A percentile compares a stretch with the other conserved stretches of the same genome.
These are phyloP conservation scores for Leucocoprinus gongylophorus DNA, from an alignment of 1,284 basidiomycete genomes.

Conservation along the genomic window DNA sequence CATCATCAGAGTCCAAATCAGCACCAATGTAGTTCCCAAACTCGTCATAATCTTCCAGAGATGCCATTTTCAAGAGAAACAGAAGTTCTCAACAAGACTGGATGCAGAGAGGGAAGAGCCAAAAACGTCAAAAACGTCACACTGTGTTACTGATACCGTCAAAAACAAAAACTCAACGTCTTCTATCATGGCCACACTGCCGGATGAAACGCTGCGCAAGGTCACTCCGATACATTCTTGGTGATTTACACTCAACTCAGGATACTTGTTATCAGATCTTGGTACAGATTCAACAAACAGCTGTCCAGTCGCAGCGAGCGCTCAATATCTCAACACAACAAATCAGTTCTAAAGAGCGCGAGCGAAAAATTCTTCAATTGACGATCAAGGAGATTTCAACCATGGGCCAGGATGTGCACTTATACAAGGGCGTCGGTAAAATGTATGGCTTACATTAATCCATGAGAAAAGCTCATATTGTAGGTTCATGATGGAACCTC, in stretches of 20 bases:
- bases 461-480: conserved; percentile 5
- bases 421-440: conserved; percentile 90
- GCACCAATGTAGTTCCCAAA: conserved; percentile 96
- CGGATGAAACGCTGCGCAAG: conserved; percentile 84
- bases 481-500: conserved; percentile 88
- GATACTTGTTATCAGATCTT: conserved; percentile 56
- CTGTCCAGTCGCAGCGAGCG: conserved; percentile 72
- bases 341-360: conserved; percentile 71
- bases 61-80: conserved; percentile 47
- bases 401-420: conserved; percentile 61
- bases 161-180: background rate
- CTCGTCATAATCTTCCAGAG: conserved; percentile 82
- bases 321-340: conserved; percentile 70
- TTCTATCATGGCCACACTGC: conserved; percentile 57
- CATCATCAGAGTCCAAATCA: conserved; percentile 87
- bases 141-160: conserved; percentile 3
- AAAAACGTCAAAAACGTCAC: conserved; percentile 2
- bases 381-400: conserved; percentile 71
- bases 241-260: conserved; percentile 16
- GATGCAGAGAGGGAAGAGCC: conserved; percentile 12
- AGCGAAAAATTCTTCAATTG: conserved; percentile 80
- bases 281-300: conserved; percentile 83
- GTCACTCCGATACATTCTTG: conserved; percentile 32
- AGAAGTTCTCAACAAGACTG: background rate
- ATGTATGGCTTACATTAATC: conserved; percentile 48